Conservation (phyloP, 2,329 filamentous ascomycete genomes). For the Colletotrichum plurivorum region DNA sequence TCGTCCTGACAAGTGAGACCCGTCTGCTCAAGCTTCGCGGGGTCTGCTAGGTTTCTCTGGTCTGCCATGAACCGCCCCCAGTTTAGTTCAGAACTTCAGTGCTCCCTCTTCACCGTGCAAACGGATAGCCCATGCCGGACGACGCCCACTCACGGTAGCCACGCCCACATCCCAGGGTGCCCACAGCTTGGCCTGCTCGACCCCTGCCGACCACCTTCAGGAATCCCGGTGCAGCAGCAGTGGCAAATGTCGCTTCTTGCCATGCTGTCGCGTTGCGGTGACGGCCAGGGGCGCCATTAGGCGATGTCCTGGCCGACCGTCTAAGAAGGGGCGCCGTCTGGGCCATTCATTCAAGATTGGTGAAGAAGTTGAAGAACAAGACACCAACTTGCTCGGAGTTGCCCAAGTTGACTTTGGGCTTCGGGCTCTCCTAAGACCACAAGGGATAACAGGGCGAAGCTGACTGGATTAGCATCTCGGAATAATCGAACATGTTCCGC, state of each 20-base stretch:
- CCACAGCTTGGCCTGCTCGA: constrained; percentile 12
- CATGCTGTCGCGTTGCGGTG: constrained; percentile 17
- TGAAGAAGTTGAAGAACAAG: constrained; percentile 20
- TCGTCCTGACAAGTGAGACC: constrained; percentile 31
- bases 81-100: constrained; percentile 21
- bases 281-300: constrained; percentile 21
- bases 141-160: constrained; percentile 34
- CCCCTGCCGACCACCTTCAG: constrained; percentile 9
- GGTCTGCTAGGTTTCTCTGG: constrained; percentile 37
- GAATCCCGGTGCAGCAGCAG: constrained; percentile 27
- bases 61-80: constrained; percentile 27
- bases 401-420: too few species aligned
- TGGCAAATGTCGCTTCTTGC: constrained; percentile 23
- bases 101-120: constrained; percentile 33
- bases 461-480: too few species aligned
- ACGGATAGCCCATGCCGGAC: constrained; percentile 38
- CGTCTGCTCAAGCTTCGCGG: constrained; percentile 39
- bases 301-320: constrained; percentile 19
- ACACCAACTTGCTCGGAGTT: neutral
- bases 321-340: neutral
- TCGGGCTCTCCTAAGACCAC: too few species aligned
- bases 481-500: too few species aligned
- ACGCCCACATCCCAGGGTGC: constrained; percentile 30
- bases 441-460: too few species aligned
- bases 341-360: neutral